Base-by-base conservation (phyloP, 257 asterid genomes). In the Coffea canephora region DNA sequence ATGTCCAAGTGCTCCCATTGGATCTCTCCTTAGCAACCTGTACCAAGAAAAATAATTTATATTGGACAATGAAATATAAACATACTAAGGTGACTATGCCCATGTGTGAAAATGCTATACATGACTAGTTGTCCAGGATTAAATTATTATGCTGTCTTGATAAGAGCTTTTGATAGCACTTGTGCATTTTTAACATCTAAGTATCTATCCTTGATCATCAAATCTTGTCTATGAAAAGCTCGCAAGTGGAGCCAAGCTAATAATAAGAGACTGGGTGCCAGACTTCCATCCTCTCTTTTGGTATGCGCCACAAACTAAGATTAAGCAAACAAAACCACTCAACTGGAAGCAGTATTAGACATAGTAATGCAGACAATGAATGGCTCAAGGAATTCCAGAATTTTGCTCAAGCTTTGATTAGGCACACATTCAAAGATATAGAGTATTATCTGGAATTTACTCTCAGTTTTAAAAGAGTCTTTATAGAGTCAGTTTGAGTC, bases 1-100 rank as follows among this genome's bases (percentile, higher is more conserved):
- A 88, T 89, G 93, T 77, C 99, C 97, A 76, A 95, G 98, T 69
- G 97, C 99, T 70, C 99, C 95, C 99, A 93, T 91, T 23, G 99
- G 99, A 82, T 95, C 93, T 91, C 99, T 91, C 84, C 99, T 91
- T 82, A 95, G 91, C 88, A 95, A 88, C 85, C 99, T 95, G 94
- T 86, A 84, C 75, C 71, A 81, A 43, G 76, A 67, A 71, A 81
- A 75, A 76, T 8, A 13, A 80, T 27, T 27, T 36, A 5, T 82
- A 23, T 45, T 46, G 43, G 52, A 61, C 23, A 82, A 34, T 50
- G 39, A 66, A 68, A 16, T 50, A 43, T 31, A 69, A 49, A 14
- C 49, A 67, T n/a, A 41, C 39, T 14, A 74, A n/a, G 79, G 8
- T 64, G 27, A 74, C 27, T 19, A 49, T 16, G 43, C 69, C 57